phyloP scores from a whole-genome alignment of 768 basidiomycete genomes.

The Rhodotorula taiwanensis region DNA sequence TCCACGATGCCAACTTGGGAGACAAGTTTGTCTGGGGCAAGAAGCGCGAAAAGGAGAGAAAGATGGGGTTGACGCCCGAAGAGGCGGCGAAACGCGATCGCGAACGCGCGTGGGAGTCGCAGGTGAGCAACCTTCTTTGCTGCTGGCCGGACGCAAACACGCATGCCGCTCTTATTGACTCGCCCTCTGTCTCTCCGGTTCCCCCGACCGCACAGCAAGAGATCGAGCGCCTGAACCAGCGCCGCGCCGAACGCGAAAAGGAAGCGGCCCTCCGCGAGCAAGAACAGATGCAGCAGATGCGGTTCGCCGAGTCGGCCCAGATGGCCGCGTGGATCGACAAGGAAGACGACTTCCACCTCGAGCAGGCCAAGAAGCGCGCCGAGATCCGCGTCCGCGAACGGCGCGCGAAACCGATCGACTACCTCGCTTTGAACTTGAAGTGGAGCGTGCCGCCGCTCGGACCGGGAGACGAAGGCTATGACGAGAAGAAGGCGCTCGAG shows the following conservation, averaged over 20 bases:
- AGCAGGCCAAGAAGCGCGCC: constrained; percentile 83
- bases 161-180: not conserved
- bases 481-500: constrained; percentile 61
- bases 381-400: constrained; percentile 93
- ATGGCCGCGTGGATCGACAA: constrained; percentile 98
- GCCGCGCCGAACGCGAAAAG: constrained; percentile 84
- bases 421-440: constrained; percentile 87
- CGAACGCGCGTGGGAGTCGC: constrained; percentile 75
- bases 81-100: constrained; percentile 77
- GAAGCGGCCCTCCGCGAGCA: constrained; percentile 83
- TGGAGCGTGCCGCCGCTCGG: constrained; percentile 60
- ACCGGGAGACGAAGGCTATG: constrained; percentile 49
- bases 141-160: too few species aligned
- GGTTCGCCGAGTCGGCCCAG: constrained; percentile 86
- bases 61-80: constrained; percentile 67
- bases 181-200: too few species aligned
- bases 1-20: constrained; percentile 91
- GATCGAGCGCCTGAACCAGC: constrained; percentile 77
- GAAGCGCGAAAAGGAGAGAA: constrained; percentile 92
- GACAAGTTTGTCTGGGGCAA: constrained; percentile 99
- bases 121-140: constrained; percentile 44
- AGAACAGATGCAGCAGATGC: constrained; percentile 80
- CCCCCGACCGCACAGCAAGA: constrained; percentile 55
- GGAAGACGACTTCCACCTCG: constrained; percentile 93
- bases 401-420: constrained; percentile 96